Evolutionary conservation across 345 rosid genomes (phyloP).

Genomic region (Alliaria petiolata): DNA sequence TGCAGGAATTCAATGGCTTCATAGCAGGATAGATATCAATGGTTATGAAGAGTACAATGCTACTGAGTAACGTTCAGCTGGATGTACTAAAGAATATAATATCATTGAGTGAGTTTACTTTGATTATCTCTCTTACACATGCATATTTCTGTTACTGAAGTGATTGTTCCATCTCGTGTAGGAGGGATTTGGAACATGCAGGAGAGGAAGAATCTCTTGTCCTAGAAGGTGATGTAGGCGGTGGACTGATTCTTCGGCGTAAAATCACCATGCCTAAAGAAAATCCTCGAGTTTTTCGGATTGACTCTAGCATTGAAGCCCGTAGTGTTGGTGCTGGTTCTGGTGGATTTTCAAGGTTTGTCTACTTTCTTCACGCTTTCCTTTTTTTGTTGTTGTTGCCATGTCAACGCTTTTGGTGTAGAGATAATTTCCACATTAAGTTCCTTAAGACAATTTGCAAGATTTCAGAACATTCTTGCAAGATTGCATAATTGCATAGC

Average conservation of each 20-base stretch:
- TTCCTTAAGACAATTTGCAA: background rate
- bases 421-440: background rate
- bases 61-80: conserved; percentile 81
- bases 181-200: conserved; percentile 69
- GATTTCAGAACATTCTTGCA: background rate
- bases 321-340: conserved; percentile 84
- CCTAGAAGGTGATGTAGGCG: conserved; percentile 72
- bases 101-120: conserved; percentile 57
- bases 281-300: conserved; percentile 42
- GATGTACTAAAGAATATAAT: conserved; percentile 77
- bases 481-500: background rate
- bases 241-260: conserved; percentile 66
- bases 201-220: conserved; percentile 64
- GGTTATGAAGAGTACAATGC: conserved; percentile 94
- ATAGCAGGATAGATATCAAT: conserved; percentile 67
- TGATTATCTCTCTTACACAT: background rate
- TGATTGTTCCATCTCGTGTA: conserved; percentile 30
- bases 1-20: conserved; percentile 88
- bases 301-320: conserved; percentile 63
- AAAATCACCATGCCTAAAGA: conserved; percentile 42
- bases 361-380: background rate
- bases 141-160: background rate
- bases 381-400: background rate
- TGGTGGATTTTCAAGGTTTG: conserved; percentile 86
- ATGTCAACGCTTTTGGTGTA: background rate